These are phyloP conservation scores for Amaranthus tricolor DNA, from an alignment of 179 eudicot genomes.

Conservation along the genomic window DNA sequence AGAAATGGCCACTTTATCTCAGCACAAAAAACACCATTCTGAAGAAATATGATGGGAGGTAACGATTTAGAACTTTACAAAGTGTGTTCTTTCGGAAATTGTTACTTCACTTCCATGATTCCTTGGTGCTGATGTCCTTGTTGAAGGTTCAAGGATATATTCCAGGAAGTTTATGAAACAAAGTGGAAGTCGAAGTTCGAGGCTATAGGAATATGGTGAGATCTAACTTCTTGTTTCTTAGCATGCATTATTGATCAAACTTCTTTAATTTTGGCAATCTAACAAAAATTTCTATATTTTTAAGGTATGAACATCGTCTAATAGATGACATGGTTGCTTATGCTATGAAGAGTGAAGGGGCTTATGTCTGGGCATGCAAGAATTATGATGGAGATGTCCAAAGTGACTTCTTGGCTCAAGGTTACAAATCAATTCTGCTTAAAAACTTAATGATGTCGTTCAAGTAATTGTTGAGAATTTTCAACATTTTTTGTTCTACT, in stretches of 20 bases:
- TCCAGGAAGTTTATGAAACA: conserved; percentile 91
- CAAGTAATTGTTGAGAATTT: conserved; percentile 42
- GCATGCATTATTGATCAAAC: background rate
- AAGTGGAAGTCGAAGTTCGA: conserved; percentile 85
- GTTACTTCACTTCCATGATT: background rate
- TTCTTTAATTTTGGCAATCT: conserved; percentile 28
- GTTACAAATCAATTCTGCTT: conserved; percentile 30
- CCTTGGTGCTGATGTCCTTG: background rate
- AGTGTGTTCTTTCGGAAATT: background rate
- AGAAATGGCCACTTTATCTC: conserved; percentile 97
- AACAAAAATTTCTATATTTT: background rate
- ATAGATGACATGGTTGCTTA: conserved; percentile 99
- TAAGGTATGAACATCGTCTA: conserved; percentile 97
- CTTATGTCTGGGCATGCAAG: conserved; percentile 99
- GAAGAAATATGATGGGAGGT: conserved; percentile 98
- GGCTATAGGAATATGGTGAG: conserved; percentile 80
- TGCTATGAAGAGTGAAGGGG: conserved; percentile 95
- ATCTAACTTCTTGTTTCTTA: conserved; percentile 6
- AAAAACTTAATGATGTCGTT: conserved; percentile 54
- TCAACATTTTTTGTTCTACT: conserved; percentile 9
- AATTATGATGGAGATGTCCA: conserved; percentile 99
- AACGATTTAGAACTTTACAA: background rate
- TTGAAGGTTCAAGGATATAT: conserved; percentile 92
- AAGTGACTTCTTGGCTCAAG: conserved; percentile 98
- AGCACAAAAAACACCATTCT: conserved; percentile 97